Conservation (phyloP, 192 early-diverging fungal genomes). For the Irineochytrium annulatum region DNA sequence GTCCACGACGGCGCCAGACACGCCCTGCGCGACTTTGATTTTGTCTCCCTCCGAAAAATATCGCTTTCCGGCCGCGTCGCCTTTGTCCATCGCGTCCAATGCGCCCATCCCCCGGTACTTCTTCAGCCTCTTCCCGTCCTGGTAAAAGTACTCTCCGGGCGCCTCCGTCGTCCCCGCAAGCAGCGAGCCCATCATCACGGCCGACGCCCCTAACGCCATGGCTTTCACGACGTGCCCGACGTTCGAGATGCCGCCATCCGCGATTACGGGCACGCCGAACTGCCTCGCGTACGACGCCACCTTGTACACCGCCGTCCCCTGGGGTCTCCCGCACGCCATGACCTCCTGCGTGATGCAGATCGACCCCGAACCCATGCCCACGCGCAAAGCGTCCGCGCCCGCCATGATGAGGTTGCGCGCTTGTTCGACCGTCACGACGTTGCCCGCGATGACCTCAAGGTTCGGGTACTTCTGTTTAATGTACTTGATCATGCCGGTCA, state of each 20-base stretch:
- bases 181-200: constrained; percentile 98
- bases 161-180: constrained; percentile 93
- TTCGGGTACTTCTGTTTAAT: constrained; percentile 81
- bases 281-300: constrained; percentile 90
- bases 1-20: constrained; percentile 94
- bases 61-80: constrained; percentile 68
- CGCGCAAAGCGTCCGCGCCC: constrained; percentile 90
- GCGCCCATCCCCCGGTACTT: constrained; percentile 99
- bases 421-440: constrained; percentile 96
- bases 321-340: constrained; percentile 98
- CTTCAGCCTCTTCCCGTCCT: constrained; percentile 94
- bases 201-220: constrained; percentile 87
- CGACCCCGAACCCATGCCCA: constrained; percentile 96
- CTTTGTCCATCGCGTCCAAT: constrained; percentile 92
- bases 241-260: constrained; percentile 95
- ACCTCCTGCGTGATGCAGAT: constrained; percentile 98
- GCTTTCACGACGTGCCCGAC: constrained; percentile 98
- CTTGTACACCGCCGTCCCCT: constrained; percentile 93
- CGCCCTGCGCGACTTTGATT: constrained; percentile 99
- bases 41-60: constrained; percentile 97
- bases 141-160: constrained; percentile 98
- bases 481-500: constrained; percentile 92
- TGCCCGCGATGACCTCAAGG: constrained; percentile 91
- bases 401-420: constrained; percentile 85
- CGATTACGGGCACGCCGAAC: constrained; percentile 94